These are phyloP conservation scores for Fusarium bactridioides DNA, from an alignment of 2,329 filamentous ascomycete species.

Conservation along the genomic window DNA sequence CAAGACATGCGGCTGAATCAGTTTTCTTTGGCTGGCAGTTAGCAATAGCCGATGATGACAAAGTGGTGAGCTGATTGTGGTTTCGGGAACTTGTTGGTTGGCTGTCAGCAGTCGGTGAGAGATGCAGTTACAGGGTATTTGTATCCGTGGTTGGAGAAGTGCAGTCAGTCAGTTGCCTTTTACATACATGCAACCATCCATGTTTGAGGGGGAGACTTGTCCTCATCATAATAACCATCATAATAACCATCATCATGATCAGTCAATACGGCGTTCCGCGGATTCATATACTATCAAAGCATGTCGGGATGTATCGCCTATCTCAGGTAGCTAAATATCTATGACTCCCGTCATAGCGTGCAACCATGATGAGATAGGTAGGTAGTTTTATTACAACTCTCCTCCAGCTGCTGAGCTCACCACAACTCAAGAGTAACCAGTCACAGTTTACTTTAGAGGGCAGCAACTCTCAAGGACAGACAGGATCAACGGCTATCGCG, in stretches of 20 bases:
- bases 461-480: not conserved
- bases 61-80: conserved; percentile 33
- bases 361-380: conserved; percentile 12
- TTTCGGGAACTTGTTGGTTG: conserved; percentile 30
- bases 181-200: not conserved
- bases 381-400: not conserved
- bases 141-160: not conserved
- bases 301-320: not conserved
- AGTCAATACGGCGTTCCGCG: not conserved
- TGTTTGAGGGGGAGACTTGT: conserved; percentile 10
- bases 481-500: conserved; percentile 9
- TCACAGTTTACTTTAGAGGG: not conserved
- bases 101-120: conserved; percentile 20
- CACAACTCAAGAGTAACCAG: not conserved
- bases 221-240: conserved; percentile 5
- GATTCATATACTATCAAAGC: not conserved
- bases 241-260: not conserved
- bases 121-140: conserved; percentile 24
- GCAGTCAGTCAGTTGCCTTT: conserved; percentile 5
- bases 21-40: not conserved
- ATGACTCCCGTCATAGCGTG: conserved; percentile 28
- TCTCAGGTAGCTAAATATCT: not conserved
- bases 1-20: conserved; percentile 7
- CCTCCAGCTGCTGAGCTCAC: not conserved
- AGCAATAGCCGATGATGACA: conserved; percentile 3